Base-by-base conservation (phyloP, 805 yeast genomes). In the Candida jianshihensis region DNA sequence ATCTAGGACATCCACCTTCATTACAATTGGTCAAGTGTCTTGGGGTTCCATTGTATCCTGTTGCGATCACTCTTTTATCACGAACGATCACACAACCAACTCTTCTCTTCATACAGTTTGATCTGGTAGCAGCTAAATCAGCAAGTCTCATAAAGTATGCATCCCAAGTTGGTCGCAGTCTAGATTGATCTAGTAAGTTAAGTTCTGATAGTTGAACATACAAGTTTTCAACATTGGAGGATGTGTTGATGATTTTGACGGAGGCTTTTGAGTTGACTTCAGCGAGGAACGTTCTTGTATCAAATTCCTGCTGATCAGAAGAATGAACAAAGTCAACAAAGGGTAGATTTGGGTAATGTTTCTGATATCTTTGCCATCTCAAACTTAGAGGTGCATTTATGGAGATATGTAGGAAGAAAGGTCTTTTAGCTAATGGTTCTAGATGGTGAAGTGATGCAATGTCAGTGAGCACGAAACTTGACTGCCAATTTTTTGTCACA, bases 21-120 rank as follows among this genome's bases (percentile, higher is more conserved):
- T 86, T 89, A 61, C 99, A 92, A 51, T 92, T 92, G 19, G 68
- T 65, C 49, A 87, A 61, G 40, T 88, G 85, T 29, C 96, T 70
- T 10, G 99, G 97, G 0, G 99, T 92, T 2, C 99, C 99, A 52
- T 92, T 92, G 60, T 92, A 92, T 0, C 99, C 99, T 0, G 99
- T 92, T 3, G 97, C 92, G 19, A 92, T 71, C 19, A 92, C 95
- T 38, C 97, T 67, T 26, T 75, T 76, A 32, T 85, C 92, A 36
- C 87, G 71, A 3, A 87, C 96, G 14, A 92, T 74, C 8, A 92
- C 97, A 60, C 97, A 90, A 0, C 99, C 99, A 3, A 92, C 99
- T 36, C 95, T 70, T 40, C 99, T 66, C 59, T 92, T 92, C 97
- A 92, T 92, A 64, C 99, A 92, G 48, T 92, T 92, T 19, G 95